Evolutionary conservation across 1,139 yeast species (phyloP), one percentile per base, ranked within the genome.

Genomic region (Debaryomycetaceae sp.): DNA sequence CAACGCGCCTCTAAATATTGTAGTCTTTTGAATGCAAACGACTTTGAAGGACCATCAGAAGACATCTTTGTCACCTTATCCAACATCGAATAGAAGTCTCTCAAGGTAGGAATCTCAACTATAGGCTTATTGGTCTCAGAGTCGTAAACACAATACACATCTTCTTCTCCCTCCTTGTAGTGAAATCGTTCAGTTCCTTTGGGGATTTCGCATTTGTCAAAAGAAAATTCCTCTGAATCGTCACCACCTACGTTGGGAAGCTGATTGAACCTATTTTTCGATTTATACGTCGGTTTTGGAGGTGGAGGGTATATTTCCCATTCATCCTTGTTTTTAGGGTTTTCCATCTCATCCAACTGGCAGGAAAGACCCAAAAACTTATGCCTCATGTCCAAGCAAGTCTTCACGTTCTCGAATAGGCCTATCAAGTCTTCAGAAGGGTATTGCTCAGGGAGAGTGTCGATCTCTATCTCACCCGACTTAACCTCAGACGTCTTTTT

Each of bases 1-100:
- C 98, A 95, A 62, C 91, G 88, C 24, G 98, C 97, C 64, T 95
- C 99, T 46, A 95, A 75, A 60, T 90, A 93, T 66, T 91, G 96
- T 54, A 95, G 71, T 57, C 99, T 80, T 62, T 95, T 84, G 65
- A 89, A 95, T 0, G 99, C 97, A 75, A 93, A 95, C 8, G 97
- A 87, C 65, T 95, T 95, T n/a, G 95, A 80, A 4, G 99, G 99
- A 0, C 99, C 99, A 63, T 91, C 97, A 4, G 95, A 84, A 5
- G 96, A 85, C 44, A 89, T 77, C 22, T 75, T 68, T 27, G 80
- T 78, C 51, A 93, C 80, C 45, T 74, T 79, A 45, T 86, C 93
- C 59, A 91, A 68, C 62, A 93, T 99, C 54, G 80, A 67, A 63
- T 88, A 93, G 64, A 85, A 95, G 39, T 93, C 97, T 45, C 80